Percentiles rank a stretch among this genome's conserved stretches.
phyloP scores from a whole-genome alignment of 345 rosid species.

The Firmiana major region DNA sequence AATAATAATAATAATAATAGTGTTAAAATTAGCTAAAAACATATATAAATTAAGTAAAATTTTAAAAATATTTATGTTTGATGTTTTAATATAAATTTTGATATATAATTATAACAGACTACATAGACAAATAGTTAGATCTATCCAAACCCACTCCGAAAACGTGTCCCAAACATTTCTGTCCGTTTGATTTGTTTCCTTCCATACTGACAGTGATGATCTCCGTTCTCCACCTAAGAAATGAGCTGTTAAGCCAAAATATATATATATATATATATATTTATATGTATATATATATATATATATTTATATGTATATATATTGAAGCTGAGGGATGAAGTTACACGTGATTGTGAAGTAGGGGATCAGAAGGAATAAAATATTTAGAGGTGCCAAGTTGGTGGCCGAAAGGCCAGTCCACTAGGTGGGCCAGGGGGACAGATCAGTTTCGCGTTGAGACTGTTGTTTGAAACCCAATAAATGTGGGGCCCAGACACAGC shows the following conservation, averaged over 20 bases:
- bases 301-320: too few species aligned
- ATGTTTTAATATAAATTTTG: too few species aligned
- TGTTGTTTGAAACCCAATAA: not conserved
- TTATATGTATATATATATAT: too few species aligned
- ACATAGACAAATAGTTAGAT: too few species aligned
- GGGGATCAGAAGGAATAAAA: not conserved
- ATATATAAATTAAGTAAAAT: too few species aligned
- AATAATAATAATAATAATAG: too few species aligned
- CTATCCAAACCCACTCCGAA: not conserved
- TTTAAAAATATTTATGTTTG: too few species aligned
- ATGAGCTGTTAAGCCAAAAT: not conserved
- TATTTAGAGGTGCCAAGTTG: conserved; percentile 9
- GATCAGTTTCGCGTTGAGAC: conserved; percentile 9
- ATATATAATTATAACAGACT: too few species aligned
- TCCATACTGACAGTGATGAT: not conserved
- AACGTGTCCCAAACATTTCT: not conserved
- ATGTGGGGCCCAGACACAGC: not conserved
- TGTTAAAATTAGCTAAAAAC: too few species aligned
- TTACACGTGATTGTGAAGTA: not conserved
- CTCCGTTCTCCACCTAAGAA: not conserved
- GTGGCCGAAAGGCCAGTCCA: conserved; percentile 21
- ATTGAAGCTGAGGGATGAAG: not conserved
- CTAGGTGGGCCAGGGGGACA: conserved; percentile 14
- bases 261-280: too few species aligned
- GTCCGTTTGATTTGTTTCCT: too few species aligned